Base-by-base conservation (phyloP, 2,329 filamentous ascomycete species). In the Chaetomium strumarium region DNA sequence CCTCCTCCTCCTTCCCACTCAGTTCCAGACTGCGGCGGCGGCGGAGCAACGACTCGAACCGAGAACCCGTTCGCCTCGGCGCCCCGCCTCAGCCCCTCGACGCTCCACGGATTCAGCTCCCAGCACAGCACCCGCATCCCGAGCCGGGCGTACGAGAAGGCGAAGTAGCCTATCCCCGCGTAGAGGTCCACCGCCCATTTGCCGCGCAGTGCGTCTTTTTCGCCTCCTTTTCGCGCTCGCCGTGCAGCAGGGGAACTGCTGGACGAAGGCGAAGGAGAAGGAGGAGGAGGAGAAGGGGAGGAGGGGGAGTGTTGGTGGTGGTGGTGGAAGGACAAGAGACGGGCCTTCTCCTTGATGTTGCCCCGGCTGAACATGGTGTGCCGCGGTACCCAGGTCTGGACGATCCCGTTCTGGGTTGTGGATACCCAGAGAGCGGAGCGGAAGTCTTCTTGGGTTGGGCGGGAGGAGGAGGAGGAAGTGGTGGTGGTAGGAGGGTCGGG, bases 291-390 rank as follows among this genome's bases (percentile, higher is more conserved):
- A 70, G 75, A 59, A 75, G 43, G 29, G 48, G n/a, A 14, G 17
- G 30, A 13, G 34, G 55, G 34, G n/a, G n/a, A n/a, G n/a, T n/a
- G n/a, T n/a, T n/a, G n/a, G n/a, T n/a, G n/a, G n/a, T n/a, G n/a
- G n/a, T n/a, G n/a, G 53, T 71, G 70, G 59, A 83, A 83, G 0
- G 63, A 66, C 5, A 95, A 69, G 1, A 96, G 70, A 12, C 92
- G 76, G 0, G 86, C 83, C 67, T 96, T 97, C 70, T 97, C 92
- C 46, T 84, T 86, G 54, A 96, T 75, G 68, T 96, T 97, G 3
- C 92, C 91, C 1, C 90, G 80, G 57, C 86, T 90, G 67, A 97
- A 97, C 91, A 96, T 96, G 24, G 90, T 95, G 76, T 90, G 91
- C 1, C 84, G 71, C 13, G 92, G 92, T 1, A 90, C 87, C 91